Conservation (phyloP, 768 basidiomycete genomes). For the Wakefieldia striispora region DNA sequence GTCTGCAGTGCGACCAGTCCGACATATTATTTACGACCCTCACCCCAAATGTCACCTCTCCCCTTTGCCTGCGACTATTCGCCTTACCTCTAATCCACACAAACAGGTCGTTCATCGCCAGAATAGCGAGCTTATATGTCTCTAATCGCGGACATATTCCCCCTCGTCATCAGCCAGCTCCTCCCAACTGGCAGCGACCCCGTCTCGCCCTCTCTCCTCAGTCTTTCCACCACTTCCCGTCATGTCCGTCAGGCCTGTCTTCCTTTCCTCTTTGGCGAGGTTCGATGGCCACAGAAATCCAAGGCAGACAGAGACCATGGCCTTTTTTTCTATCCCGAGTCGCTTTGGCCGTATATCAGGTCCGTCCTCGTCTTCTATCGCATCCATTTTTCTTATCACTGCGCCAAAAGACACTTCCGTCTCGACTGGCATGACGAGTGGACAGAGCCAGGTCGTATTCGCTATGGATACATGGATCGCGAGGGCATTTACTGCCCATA, state of each 20-base stretch:
- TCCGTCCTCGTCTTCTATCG: not conserved
- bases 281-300: constrained; percentile 32
- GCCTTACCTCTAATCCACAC: too few species aligned
- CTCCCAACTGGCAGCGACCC: not conserved
- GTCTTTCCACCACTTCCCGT: constrained; percentile 23
- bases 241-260: constrained; percentile 30
- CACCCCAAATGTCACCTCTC: constrained; percentile 4
- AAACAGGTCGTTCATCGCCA: too few species aligned
- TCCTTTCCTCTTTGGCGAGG: constrained; percentile 32
- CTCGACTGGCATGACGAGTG: constrained; percentile 37
- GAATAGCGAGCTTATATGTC: constrained; percentile 22
- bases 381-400: not conserved
- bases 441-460: constrained; percentile 36
- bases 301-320: constrained; percentile 22
- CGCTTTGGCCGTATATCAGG: constrained; percentile 32
- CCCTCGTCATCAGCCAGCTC: constrained; percentile 32
- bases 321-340: constrained; percentile 31
- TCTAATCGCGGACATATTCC: constrained; percentile 34
- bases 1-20: constrained; percentile 7
- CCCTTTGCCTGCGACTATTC: constrained; percentile 6
- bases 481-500: constrained; percentile 31
- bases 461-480: constrained; percentile 31
- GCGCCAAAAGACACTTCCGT: constrained; percentile 25
- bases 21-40: constrained; percentile 18
- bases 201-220: constrained; percentile 18